A percentile compares a stretch with the other conserved stretches of the same genome.
phyloP scores from a whole-genome alignment of 2,329 filamentous ascomycete genomes.

The Calonectria hawksworthii region DNA sequence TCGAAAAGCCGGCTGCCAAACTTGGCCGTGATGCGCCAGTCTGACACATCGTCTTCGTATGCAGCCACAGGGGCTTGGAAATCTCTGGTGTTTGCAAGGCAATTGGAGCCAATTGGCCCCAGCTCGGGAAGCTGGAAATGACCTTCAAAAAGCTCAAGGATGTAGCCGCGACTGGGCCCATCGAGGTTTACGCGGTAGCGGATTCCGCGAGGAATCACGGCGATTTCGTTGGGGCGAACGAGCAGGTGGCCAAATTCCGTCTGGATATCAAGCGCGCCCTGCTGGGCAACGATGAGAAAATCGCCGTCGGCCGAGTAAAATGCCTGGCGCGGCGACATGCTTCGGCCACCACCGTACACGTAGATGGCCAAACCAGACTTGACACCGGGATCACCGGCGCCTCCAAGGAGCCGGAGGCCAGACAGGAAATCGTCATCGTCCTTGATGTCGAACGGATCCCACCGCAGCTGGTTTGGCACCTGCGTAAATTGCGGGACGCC shows the following conservation, averaged over 20 bases:
- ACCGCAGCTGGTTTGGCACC: constrained; percentile 83
- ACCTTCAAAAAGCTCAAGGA: constrained; percentile 80
- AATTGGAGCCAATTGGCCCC: constrained; percentile 80
- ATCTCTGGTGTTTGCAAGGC: constrained; percentile 80
- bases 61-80: constrained; percentile 80
- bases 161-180: constrained; percentile 79
- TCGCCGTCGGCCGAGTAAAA: constrained; percentile 91
- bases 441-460: constrained; percentile 84
- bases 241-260: constrained; percentile 82
- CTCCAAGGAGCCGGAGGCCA: constrained; percentile 78
- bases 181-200: constrained; percentile 78
- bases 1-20: constrained; percentile 77
- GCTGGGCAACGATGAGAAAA: constrained; percentile 81
- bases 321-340: constrained; percentile 79
- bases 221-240: constrained; percentile 82
- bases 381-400: constrained; percentile 82
- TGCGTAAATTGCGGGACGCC: constrained; percentile 50
- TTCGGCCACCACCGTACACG: constrained; percentile 82
- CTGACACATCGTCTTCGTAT: constrained; percentile 73
- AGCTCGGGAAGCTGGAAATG: constrained; percentile 81
- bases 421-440: constrained; percentile 68
- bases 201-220: constrained; percentile 80
- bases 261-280: constrained; percentile 80
- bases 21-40: constrained; percentile 68
- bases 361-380: constrained; percentile 89